These are phyloP conservation scores for Colletotrichum phormii DNA, from an alignment of 2,329 filamentous ascomycete species.

Conservation along the genomic window DNA sequence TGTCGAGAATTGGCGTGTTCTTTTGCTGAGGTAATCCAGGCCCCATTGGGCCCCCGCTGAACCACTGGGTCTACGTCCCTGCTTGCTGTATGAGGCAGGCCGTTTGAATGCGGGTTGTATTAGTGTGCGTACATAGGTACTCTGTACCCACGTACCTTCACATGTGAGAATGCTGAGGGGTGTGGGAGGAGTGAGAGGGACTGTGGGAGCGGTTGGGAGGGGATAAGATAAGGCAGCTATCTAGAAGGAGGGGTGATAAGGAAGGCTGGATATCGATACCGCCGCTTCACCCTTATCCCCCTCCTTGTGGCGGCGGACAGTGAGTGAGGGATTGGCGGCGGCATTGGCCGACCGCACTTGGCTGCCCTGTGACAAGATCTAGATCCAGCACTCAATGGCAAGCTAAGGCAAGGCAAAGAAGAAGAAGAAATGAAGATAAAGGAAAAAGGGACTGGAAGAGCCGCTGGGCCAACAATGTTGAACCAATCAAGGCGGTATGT, in stretches of 20 bases:
- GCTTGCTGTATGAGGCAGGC: constrained; percentile 24
- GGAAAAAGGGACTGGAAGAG: neutral
- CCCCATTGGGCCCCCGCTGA: neutral
- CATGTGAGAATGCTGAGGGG: constrained; percentile 10
- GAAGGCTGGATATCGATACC: neutral
- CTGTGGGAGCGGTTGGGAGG: neutral
- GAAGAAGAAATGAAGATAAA: neutral
- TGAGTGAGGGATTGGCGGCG: neutral
- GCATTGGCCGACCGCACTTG: neutral
- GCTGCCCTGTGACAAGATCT: neutral
- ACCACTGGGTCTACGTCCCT: neutral
- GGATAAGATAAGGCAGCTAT: constrained; percentile 1
- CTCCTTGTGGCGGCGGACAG: neutral
- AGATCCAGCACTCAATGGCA: neutral
- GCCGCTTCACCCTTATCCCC: neutral
- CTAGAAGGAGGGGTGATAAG: constrained; percentile 17
- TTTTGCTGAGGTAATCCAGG: neutral
- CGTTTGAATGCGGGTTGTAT: neutral
- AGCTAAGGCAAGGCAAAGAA: neutral
- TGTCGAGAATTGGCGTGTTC: no score
- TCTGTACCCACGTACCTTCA: neutral
- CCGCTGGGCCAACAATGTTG: neutral
- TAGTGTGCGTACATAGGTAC: no score
- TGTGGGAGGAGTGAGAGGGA: no score
- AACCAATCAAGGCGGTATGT: neutral